phyloP scores from a whole-genome alignment of 106 monocot species.

The Posidonia australis region DNA sequence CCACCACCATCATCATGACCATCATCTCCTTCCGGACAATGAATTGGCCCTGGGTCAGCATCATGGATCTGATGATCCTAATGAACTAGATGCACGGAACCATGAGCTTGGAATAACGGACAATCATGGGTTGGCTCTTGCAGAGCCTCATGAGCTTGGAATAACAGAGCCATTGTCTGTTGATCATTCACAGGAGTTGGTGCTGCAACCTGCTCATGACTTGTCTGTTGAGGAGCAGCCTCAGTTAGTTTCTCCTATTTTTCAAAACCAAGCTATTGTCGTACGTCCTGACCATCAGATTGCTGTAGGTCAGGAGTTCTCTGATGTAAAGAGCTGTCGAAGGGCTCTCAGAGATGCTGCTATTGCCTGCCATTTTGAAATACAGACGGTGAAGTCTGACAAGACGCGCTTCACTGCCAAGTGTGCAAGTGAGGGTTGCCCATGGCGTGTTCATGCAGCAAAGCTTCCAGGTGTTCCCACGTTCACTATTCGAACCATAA shows the following conservation, averaged over 20 bases:
- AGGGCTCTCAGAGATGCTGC: constrained; percentile 76
- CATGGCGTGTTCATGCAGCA: constrained; percentile 90
- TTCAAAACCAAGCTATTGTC: constrained; percentile 43
- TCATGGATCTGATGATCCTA: constrained; percentile 30
- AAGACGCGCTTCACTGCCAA: constrained; percentile 93
- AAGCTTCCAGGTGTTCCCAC: constrained; percentile 92
- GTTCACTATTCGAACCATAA: constrained; percentile 86
- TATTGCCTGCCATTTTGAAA: constrained; percentile 94
- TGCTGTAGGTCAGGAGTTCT: constrained; percentile 72
- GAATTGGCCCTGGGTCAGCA: constrained; percentile 36
- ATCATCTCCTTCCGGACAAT: constrained; percentile 13
- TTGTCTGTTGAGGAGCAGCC: constrained; percentile 18
- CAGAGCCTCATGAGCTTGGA: constrained; percentile 44
- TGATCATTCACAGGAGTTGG: constrained; percentile 56
- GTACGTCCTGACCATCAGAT: constrained; percentile 47
- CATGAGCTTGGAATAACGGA: constrained; percentile 37
- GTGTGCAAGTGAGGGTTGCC: constrained; percentile 80
- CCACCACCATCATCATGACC: constrained; percentile 25
- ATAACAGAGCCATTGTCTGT: constrained; percentile 43
- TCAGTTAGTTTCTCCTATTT: constrained; percentile 32
- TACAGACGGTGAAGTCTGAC: constrained; percentile 95
- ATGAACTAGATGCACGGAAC: constrained; percentile 15
- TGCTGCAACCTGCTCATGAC: constrained; percentile 42
- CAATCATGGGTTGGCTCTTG: constrained; percentile 57
- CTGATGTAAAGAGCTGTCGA: constrained; percentile 90